Base-by-base conservation (phyloP, 768 basidiomycete species). In the Tricholoma furcatifolium region DNA sequence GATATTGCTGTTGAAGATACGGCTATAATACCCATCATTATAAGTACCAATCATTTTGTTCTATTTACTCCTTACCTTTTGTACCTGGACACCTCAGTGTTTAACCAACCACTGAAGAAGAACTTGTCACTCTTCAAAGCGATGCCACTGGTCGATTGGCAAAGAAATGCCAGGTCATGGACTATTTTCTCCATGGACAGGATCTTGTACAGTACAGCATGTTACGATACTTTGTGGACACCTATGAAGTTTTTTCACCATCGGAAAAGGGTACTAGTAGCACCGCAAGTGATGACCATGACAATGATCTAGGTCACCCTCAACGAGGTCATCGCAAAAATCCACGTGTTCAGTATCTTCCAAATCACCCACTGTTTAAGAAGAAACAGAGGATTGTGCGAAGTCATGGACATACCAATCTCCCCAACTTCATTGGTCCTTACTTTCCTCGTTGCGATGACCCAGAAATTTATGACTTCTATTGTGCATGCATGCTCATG, bases 391-490 rank as follows among this genome's bases (percentile, higher is more conserved):
- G 66, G 0, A 51, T 71, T 1, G n/a, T 61, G 0, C 61, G 63
- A 5, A 23, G 31, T 2, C 1, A 12, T 1, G 57, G 62, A 0
- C 74, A 77, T 43, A 62, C 34, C 7, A 74, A 48, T 0, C 39
- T 76, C 0, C 70, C 71, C 0, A 68, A 71, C 32, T 65, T 78
- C 45, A 56, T 74, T n/a, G 76, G 76, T 0, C 59, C 44, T 0
- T 73, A 57, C 17, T 72, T 77, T 47, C 71, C 74, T 1, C 27
- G 57, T 0, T 7, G 47, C 0, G 60, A 75, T 48, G 63, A 72
- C 21, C 15, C 43, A 2, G 61, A 63, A 0, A 32, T 30, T 2
- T 32, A 57, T 1, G 24, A 54, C 0, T 66, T 72, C 10, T 79
- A 74, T 41, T 70, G 60, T 32, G 74, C 75, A 4, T 44, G 31